phyloP scores from a whole-genome alignment of 2,329 filamentous ascomycete species.

The Raffaelea ambrosiae region DNA sequence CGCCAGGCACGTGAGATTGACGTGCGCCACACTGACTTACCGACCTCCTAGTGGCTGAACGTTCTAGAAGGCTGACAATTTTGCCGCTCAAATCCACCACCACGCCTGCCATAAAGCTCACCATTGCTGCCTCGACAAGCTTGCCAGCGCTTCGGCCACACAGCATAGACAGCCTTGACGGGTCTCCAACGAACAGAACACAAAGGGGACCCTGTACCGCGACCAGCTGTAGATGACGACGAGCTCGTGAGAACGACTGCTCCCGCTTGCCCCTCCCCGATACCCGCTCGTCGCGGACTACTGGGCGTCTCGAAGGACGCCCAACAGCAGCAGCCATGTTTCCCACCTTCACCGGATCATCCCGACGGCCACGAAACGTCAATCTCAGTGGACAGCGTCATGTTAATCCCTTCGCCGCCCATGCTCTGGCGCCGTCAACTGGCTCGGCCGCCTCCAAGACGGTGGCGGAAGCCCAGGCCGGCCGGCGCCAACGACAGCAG shows the following conservation, averaged over 20 bases:
- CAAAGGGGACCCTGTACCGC: too few species aligned
- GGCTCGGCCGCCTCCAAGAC: slow-evolving; percentile 64
- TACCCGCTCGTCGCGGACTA: too few species aligned
- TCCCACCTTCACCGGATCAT: slow-evolving; percentile 81
- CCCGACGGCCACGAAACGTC: slow-evolving; percentile 79
- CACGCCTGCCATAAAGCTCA: too few species aligned
- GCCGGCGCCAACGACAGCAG: slow-evolving; percentile 69
- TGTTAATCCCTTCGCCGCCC: slow-evolving; percentile 68
- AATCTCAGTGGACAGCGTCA: slow-evolving; percentile 78
- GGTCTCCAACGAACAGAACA: not conserved
- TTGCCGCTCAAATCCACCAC: too few species aligned
- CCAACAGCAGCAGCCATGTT: slow-evolving; percentile 74
- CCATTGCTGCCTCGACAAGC: not conserved
- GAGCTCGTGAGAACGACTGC: too few species aligned
- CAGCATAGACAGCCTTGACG: too few species aligned
- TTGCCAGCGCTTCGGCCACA: too few species aligned
- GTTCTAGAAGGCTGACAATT: slow-evolving; percentile 13
- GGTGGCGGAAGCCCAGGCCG: slow-evolving; percentile 78
- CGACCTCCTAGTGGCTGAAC: slow-evolving; percentile 8
- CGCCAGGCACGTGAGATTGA: too few species aligned
- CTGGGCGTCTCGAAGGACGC: too few species aligned
- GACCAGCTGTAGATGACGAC: too few species aligned
- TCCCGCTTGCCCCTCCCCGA: too few species aligned
- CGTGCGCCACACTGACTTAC: slow-evolving; percentile 4
- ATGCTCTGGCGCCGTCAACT: slow-evolving; percentile 46